Conservation (phyloP, 108 stramenopile genomes). For the Schizochytrium sp. region DNA sequence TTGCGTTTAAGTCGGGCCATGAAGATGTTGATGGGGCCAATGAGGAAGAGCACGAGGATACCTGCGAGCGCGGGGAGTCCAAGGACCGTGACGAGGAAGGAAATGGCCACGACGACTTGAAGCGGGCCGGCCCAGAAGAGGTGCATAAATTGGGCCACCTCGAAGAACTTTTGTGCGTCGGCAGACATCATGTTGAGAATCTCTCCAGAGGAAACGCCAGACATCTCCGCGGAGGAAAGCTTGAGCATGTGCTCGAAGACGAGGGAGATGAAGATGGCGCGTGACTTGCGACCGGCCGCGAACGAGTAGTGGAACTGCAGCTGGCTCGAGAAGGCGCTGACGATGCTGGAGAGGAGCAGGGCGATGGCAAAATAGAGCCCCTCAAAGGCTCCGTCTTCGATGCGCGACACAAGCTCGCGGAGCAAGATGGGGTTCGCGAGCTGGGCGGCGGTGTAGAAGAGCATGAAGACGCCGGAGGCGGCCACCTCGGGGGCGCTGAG, state of each 20-base stretch:
- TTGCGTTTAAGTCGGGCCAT: constrained; percentile 48
- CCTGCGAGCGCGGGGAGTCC: constrained; percentile 43
- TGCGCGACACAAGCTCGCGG: constrained; percentile 49
- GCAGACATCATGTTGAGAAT: constrained; percentile 65
- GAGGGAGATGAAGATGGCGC: constrained; percentile 48
- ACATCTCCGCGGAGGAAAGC: constrained; percentile 54
- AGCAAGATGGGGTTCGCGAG: constrained; percentile 61
- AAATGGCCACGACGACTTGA: constrained; percentile 55
- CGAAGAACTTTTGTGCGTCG: constrained; percentile 55
- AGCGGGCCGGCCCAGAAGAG: constrained; percentile 73
- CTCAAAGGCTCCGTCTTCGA: constrained; percentile 48
- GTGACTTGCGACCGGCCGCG: constrained; percentile 53
- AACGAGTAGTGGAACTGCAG: constrained; percentile 61
- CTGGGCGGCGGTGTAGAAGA: constrained; percentile 59
- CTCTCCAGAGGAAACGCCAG: constrained; percentile 45
- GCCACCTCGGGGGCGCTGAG: constrained; percentile 18
- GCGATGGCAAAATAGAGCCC: constrained; percentile 49
- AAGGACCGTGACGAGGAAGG: constrained; percentile 48
- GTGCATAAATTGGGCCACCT: constrained; percentile 72
- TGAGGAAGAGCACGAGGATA: constrained; percentile 49
- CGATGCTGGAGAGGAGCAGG: constrained; percentile 37
- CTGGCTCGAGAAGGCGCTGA: constrained; percentile 58
- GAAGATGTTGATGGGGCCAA: constrained; percentile 43
- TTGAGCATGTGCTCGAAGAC: constrained; percentile 56
- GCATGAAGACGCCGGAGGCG: constrained; percentile 63